Base-by-base conservation (phyloP, 352 stramenopile species). In the Phytophthora chlamydospora region DNA sequence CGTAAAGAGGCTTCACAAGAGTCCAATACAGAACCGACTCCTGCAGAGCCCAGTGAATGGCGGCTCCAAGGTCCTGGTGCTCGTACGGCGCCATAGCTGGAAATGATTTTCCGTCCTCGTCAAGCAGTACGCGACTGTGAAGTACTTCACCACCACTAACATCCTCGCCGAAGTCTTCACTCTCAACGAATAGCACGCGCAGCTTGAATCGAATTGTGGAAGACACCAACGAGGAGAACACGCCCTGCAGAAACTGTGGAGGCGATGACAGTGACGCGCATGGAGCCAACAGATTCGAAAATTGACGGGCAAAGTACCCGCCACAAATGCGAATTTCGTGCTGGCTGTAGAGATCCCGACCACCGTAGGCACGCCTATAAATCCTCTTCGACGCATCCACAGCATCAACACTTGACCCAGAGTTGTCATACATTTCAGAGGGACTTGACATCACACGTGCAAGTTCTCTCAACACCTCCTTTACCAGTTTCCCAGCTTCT, bases 61-160 rank as follows among this genome's bases (percentile, higher is more conserved):
- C 82, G n/a, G 84, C 80, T n/a, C 82, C 84, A 54, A 90, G 78
- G 50, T 93, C 80, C 66, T 91, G 84, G 40, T 93, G 84, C 4
- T 80, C 63, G 39, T 91, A 91, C 24, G 48, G 68, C 0, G 75
- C 78, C 38, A 85, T 84, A 7, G 51, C 24, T 41, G 58, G 51
- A 46, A 66, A 58, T 7, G 56, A 24, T 31, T 51, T 58, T 6
- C 54, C 72, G 19, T 62, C 24, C 13, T 74, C 63, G 14, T 72
- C 66, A 31, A 69, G 38, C 43, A 67, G 17, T 35, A 54, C 48
- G 39, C 44, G 59, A 45, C 59, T 61, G 41, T 55, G 42, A 7
- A 34, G 11, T 11, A 36, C 41, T 32, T 52, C 45, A 24, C 38
- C 16, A 14, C 31, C 19, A 0, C 53, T 57, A 16, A 57, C 24